phyloP scores from a whole-genome alignment of 1,139 yeast genomes.

The Blastobotrys ciferrii region DNA sequence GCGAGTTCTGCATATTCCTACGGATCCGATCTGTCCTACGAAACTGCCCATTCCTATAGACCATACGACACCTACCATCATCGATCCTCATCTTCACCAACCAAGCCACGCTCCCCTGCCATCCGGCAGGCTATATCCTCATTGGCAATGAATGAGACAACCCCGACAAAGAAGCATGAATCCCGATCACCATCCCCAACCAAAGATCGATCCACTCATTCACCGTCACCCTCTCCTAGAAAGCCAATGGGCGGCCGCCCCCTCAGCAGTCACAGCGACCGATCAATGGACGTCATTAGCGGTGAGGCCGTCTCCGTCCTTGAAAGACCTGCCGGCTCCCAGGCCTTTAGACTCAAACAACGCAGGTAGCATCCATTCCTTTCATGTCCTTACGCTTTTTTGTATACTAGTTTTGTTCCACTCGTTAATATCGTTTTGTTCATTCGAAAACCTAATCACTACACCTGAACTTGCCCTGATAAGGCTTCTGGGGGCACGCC shows the following conservation, averaged over 20 bases:
- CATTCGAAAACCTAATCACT: too few species aligned
- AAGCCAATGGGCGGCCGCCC: conserved; percentile 8
- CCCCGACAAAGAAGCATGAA: conserved; percentile 6
- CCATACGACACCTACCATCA: conserved; percentile 6
- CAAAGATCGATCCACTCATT: conserved; percentile 3
- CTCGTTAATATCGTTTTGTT: neutral
- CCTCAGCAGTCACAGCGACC: conserved; percentile 11
- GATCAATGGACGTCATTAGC: conserved; percentile 17
- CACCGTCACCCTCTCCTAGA: conserved; percentile 3
- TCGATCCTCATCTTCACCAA: conserved; percentile 4
- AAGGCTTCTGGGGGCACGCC: too few species aligned
- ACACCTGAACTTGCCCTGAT: too few species aligned
- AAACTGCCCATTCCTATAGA: conserved; percentile 8
- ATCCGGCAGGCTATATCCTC: conserved; percentile 22
- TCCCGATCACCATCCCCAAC: conserved; percentile 10
- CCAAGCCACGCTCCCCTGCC: conserved; percentile 6
- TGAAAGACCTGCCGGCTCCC: conserved; percentile 22
- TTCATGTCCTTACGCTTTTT: neutral
- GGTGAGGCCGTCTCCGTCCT: conserved; percentile 23
- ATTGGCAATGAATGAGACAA: conserved; percentile 13
- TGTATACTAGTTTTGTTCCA: neutral
- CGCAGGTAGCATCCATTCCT: neutral
- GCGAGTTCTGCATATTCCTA: conserved; percentile 9
- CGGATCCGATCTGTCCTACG: conserved; percentile 6
- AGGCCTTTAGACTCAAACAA: conserved; percentile 6